Evolutionary conservation across 2,329 filamentous ascomycete genomes (phyloP).

Genomic region (Coniochaeta ligniaria): DNA sequence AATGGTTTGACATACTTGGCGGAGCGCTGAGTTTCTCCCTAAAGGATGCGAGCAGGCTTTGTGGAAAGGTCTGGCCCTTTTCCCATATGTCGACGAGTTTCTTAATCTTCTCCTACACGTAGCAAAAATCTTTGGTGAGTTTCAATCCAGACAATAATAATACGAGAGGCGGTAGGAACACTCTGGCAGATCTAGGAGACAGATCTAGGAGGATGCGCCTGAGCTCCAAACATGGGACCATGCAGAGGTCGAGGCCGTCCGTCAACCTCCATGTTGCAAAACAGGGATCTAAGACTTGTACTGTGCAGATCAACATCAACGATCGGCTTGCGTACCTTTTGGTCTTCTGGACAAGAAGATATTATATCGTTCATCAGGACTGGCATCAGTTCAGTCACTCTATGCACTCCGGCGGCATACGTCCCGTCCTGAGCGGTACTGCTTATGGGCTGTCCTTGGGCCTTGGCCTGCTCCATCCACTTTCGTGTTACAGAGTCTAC

Average conservation of each 20-base stretch:
- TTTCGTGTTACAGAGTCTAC: conserved; percentile 99
- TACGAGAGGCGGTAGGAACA: not conserved
- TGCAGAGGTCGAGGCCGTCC: not conserved
- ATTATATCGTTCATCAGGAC: conserved; percentile 94
- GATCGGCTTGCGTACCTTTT: conserved; percentile 73
- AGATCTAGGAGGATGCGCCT: not conserved
- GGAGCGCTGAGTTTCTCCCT: conserved; percentile 68
- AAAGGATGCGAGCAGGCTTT: conserved; percentile 70
- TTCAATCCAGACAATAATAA: conserved; percentile 12
- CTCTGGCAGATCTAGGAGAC: not conserved
- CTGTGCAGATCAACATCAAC: not conserved
- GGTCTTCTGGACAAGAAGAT: conserved; percentile 78
- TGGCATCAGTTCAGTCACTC: conserved; percentile 91
- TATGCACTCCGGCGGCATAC: conserved; percentile 89
- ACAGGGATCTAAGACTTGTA: not conserved
- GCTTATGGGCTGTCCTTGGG: conserved; percentile 74
- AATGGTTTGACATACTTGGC: conserved; percentile 52
- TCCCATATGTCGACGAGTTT: conserved; percentile 98
- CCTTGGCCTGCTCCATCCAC: conserved; percentile 94
- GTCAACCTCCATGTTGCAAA: not conserved
- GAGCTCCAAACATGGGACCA: not conserved
- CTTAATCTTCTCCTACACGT: conserved; percentile 82
- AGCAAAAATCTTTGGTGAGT: conserved; percentile 30
- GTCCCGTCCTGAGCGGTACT: conserved; percentile 81
- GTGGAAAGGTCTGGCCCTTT: conserved; percentile 84